Evolutionary conservation across 176 grass and related monocot species (phyloP).

Genomic region (bread wheat (Triticum aestivum)): DNA sequence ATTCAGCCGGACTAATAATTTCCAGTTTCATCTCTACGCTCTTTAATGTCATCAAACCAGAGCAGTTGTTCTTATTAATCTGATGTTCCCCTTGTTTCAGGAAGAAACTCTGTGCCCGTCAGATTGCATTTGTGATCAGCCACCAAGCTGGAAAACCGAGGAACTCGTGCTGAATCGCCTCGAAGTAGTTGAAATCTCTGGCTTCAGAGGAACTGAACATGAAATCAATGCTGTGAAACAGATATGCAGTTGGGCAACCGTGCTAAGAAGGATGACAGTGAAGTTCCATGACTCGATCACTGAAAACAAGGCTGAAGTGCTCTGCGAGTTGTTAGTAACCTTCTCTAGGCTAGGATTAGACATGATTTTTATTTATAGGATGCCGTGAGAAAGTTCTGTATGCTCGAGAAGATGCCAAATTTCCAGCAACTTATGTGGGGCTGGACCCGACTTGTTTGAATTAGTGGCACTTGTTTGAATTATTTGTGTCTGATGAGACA

Average conservation of each 20-base stretch:
- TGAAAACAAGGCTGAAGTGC: neutral
- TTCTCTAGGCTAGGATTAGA: neutral
- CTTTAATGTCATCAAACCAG: neutral
- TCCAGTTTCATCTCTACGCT: neutral
- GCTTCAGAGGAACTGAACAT: neutral
- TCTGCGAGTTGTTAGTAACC: neutral
- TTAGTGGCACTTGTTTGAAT: too few relatives aligned
- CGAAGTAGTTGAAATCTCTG: neutral
- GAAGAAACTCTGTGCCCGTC: neutral
- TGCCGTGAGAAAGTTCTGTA: neutral
- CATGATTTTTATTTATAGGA: neutral
- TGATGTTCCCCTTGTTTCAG: neutral
- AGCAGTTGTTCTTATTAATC: neutral
- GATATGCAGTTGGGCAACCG: neutral
- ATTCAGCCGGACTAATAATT: neutral
- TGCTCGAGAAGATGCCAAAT: neutral
- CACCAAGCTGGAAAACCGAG: constrained; percentile 19
- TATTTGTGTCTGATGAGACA: too few relatives aligned
- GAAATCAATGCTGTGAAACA: neutral
- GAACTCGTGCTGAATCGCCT: constrained; percentile 2
- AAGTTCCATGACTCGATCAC: neutral
- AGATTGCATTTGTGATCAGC: constrained; percentile 7
- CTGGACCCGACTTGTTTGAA: too few relatives aligned
- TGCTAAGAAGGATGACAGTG: constrained; percentile 2
- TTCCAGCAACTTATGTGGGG: too few relatives aligned